Base-by-base conservation (phyloP, 2,329 filamentous ascomycete species). In the Colletotrichum sp. region DNA sequence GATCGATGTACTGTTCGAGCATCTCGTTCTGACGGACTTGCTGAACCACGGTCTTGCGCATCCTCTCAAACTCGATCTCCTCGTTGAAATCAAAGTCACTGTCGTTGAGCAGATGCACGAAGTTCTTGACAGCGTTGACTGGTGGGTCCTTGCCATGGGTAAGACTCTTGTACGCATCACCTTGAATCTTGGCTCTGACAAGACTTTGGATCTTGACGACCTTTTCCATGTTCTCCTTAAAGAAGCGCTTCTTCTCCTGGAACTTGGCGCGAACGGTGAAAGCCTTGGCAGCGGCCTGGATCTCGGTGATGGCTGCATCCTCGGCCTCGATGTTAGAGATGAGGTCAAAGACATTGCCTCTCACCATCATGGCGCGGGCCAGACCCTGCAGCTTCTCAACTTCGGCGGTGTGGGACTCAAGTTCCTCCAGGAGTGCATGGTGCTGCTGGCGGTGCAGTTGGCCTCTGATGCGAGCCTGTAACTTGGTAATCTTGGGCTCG, bases 61-160 rank as follows among this genome's bases (percentile, higher is more conserved):
- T 89, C 64, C 96, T 92, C 85, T 99, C 97, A 79, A 99, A 98
- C 83, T 99, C 97, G 68, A 99, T 94, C 84, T 99, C 97, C 83
- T 99, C 96, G 82, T 99, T 98, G 85, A 99, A 99, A 83, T 99
- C 97, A 81, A 99, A 98, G 82, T 98, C 96, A 81, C 96, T 99
- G 85, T 99, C 97, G 81, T 99, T 99, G 73, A 99, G 92, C 49
- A 99, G 90, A 84, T 99, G 97, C 4, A 99, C 96, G 83, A 99
- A 99, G 83, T 98, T 98, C 88, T 99, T 98, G 82, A 99, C 95
- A 1, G 98, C 98, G 52, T 95, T 95, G 75, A 99, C 96, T 1
- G 97, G 97, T 28, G 97, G 97, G 82, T 99, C 99, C 87, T 98
- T 98, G 77, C 97, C 98, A 36, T 93, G 96, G 4, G 96, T 99